Evolutionary conservation across 495 filamentous ascomycete genomes (phyloP).

Genomic region (Penicillium riverlandense): DNA sequence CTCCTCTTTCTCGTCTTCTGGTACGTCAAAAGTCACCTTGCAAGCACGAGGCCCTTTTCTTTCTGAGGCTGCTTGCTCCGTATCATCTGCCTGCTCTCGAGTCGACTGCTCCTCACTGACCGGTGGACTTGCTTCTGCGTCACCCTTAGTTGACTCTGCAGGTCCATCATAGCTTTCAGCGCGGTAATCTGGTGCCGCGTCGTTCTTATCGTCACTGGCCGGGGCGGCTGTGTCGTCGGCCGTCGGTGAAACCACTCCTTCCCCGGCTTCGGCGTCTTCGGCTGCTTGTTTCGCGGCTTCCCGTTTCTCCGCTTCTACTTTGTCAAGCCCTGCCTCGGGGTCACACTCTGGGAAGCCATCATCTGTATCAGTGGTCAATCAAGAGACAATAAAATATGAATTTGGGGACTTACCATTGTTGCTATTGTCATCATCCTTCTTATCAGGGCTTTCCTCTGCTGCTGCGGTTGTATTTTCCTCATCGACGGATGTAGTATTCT

Average conservation of each 20-base stretch:
- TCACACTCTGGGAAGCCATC: conserved; percentile 25
- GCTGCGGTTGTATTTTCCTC: conserved; percentile 5
- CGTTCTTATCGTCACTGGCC: not conserved
- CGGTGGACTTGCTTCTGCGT: conserved; percentile 1
- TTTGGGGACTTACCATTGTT: conserved; percentile 12
- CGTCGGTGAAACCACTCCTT: conserved; percentile 1
- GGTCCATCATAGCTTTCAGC: conserved; percentile 6
- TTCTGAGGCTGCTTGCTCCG: conserved; percentile 1
- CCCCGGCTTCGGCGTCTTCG: conserved; percentile 16
- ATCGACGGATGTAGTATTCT: conserved; percentile 7
- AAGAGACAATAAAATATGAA: not conserved
- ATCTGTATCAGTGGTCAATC: conserved; percentile 10
- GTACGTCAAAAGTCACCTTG: not conserved
- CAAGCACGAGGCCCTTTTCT: not conserved
- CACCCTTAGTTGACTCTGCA: conserved; percentile 1
- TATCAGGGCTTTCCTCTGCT: conserved; percentile 6
- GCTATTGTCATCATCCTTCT: conserved; percentile 5
- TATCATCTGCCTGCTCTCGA: not conserved
- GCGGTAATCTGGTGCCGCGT: conserved; percentile 3
- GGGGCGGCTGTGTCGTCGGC: conserved; percentile 1
- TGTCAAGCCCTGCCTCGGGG: conserved; percentile 19
- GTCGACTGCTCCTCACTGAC: not conserved
- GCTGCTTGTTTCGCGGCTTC: conserved; percentile 16
- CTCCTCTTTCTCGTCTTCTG: not conserved
- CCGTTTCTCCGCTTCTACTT: conserved; percentile 25